Evolutionary conservation across 2,329 filamentous ascomycete species (phyloP), one percentile per base, ranked within the genome.

Genomic region (Pseudocercospora vitis): DNA sequence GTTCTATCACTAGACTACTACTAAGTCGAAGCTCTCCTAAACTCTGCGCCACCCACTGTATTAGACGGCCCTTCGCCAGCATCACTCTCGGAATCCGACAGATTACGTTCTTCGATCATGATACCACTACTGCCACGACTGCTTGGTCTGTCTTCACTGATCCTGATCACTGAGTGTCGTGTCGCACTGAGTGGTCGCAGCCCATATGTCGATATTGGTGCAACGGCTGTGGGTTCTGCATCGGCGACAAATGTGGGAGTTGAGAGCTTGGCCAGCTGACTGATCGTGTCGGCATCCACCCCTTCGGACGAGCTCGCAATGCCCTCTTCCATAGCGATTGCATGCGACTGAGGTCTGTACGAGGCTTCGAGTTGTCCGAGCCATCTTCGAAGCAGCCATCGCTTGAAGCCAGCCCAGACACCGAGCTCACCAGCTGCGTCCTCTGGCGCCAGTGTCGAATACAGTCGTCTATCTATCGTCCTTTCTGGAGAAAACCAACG

Each of bases 401-500:
- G 67, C 55, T 76, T 76, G 23, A 71, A 54, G 18, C 69, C 68
- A 4, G 66, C 71, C 65, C 70, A 70, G 1, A 63, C 57, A 1
- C 74, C 71, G 8, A 78, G 67, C 26, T 74, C 71, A n/a, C 72
- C 66, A 19, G 67, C 55, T n/a, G 55, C 65, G 2, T 64, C 69
- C 0, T 53, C 56, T 7, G 53, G 33, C 4, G 65, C 57, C 28
- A 72, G 64, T 9, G 70, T 65, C 21, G 51, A 61, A 40, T 62
- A 67, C 8, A 67, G 66, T 23, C 29, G 46, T 37, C 53, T 57
- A 14, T 59, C 61, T 40, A 72, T 74, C 2, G 74, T 76, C 48
- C 67, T 73, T 19, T 72, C 71, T 1, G 68, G 68, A 24, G 67
- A 63, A 58, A 77, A 77, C 77, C 79, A 81, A 3, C 59, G 60